Base-by-base conservation (phyloP, 805 yeast species). In the Ogataea siamensis region DNA sequence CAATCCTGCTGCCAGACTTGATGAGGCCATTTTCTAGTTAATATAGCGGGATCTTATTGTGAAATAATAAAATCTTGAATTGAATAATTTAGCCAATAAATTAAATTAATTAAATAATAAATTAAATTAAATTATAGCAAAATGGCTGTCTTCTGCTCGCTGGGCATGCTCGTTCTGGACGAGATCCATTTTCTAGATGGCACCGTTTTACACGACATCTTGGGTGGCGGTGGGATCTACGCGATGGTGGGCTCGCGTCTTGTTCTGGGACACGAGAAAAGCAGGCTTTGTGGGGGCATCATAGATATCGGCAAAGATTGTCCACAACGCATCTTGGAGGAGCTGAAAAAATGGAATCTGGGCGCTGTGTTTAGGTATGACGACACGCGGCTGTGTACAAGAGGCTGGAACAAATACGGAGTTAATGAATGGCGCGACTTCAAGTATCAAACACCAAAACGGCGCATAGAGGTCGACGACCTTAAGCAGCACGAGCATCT, bases 1-100 rank as follows among this genome's bases (percentile, higher is more conserved):
- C 42, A 94, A 93, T 62, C 96, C 99, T 31, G 99, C 99, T 45
- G 98, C 97, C 40, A 83, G 99, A 69, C 73, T 93, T 57, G 99
- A 94, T 53, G 87, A 83, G 67, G 81, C 78, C 42, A 66, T 77
- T 42, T 67, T 64, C 28, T 33, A 26, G 21, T 14, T 16, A 33
- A 12, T 37, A n/a, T n/a, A n/a, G n/a, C n/a, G n/a, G n/a, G n/a
- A n/a, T n/a, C n/a, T n/a, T n/a, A n/a, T n/a, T n/a, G n/a, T n/a
- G n/a, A n/a, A n/a, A n/a, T n/a, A n/a, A n/a, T n/a, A n/a, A n/a
- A n/a, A n/a, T n/a, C n/a, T n/a, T n/a, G n/a, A n/a, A n/a, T n/a
- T n/a, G n/a, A n/a, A n/a, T n/a, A n/a, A n/a, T n/a, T n/a, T n/a
- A n/a, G n/a, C n/a, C n/a, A n/a, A n/a, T n/a, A n/a, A n/a, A n/a